Conservation (phyloP, 352 stramenopile genomes). For the Globisporangium yorkense region DNA sequence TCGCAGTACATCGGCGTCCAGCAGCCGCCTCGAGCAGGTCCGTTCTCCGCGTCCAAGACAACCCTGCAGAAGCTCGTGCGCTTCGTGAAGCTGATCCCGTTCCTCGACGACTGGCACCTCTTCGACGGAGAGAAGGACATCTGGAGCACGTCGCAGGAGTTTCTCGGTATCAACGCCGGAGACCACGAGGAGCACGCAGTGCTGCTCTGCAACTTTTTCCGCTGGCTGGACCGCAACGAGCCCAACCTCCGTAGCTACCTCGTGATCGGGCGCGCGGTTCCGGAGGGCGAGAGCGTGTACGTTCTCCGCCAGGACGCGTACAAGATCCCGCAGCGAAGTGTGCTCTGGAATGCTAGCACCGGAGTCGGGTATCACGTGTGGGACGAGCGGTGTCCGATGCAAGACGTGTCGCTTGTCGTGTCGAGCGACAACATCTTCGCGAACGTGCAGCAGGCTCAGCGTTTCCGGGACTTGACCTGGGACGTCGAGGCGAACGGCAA, state of each 20-base stretch:
- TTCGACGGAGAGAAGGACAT: constrained; percentile 80
- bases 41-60: constrained; percentile 10
- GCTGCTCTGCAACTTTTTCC: constrained; percentile 89
- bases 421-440: constrained; percentile 89
- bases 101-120: constrained; percentile 87
- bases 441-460: constrained; percentile 68
- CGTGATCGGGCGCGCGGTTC: constrained; percentile 78
- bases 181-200: constrained; percentile 91
- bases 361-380: constrained; percentile 67
- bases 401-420: constrained; percentile 81
- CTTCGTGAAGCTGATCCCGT: constrained; percentile 91
- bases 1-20: constrained; percentile 72
- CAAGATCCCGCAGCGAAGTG: constrained; percentile 36
- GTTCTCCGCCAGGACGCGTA: constrained; percentile 59
- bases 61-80: constrained; percentile 45
- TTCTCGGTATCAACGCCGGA: constrained; percentile 84
- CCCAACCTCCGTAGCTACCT: constrained; percentile 57
- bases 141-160: constrained; percentile 88
- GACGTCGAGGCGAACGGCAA: constrained; percentile 72
- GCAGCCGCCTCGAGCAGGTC: constrained; percentile 28
- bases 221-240: constrained; percentile 70
- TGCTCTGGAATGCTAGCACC: constrained; percentile 89
- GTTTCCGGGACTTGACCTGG: constrained; percentile 67
- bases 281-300: constrained; percentile 87
- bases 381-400: constrained; percentile 81